Evolutionary conservation across 192 early-diverging fungal genomes (phyloP).

Genomic region (Backusella mclennaniae): DNA sequence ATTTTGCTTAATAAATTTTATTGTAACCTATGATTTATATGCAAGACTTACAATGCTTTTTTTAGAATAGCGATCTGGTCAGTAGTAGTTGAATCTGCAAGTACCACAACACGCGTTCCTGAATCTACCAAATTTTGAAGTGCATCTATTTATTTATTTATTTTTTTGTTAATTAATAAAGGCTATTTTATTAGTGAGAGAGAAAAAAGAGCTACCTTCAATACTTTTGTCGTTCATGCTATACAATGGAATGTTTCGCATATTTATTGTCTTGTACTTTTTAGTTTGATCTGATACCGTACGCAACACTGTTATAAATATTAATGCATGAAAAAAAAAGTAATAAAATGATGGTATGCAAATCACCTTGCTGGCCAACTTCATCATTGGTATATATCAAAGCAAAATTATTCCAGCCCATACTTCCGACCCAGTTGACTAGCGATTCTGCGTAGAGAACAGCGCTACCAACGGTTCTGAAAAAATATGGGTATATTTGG

Average conservation of each 20-base stretch:
- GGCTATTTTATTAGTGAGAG: not conserved
- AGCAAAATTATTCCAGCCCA: constrained; percentile 27
- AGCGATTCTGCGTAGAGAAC: constrained; percentile 9
- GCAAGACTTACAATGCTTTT: constrained; percentile 5
- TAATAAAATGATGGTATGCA: not conserved
- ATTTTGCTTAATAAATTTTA: not conserved
- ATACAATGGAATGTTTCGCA: not conserved
- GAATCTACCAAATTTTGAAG: not conserved
- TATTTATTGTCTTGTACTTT: not conserved
- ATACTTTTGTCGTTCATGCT: not conserved
- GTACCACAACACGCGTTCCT: constrained; percentile 9
- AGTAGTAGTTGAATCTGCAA: constrained; percentile 11
- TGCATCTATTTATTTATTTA: not conserved
- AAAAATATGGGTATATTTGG: constrained; percentile 27
- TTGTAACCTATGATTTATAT: not conserved
- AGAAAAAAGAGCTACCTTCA: not conserved
- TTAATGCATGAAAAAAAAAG: not conserved
- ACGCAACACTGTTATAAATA: not conserved
- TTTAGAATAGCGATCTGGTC: constrained; percentile 9
- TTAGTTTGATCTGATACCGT: not conserved
- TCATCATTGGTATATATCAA: constrained; percentile 24
- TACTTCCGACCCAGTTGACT: constrained; percentile 21
- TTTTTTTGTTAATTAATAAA: constrained; percentile 3
- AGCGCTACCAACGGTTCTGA: constrained; percentile 16
- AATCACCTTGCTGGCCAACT: constrained; percentile 27